Base-by-base conservation (phyloP, 805 yeast species). In the Kuraishia hungarica region DNA sequence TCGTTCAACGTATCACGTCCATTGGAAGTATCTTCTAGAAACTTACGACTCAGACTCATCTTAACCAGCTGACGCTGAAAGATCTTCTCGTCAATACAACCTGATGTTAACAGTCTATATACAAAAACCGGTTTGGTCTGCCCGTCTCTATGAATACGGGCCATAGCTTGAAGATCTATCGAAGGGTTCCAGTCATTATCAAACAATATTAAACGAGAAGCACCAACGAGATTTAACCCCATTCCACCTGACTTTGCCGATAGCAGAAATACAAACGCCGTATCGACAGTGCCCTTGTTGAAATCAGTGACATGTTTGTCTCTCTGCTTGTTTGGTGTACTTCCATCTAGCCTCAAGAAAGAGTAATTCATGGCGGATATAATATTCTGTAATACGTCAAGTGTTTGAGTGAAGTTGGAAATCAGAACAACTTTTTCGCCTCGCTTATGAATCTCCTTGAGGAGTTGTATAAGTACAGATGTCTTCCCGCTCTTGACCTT, bases 171-270 rank as follows among this genome's bases (percentile, higher is more conserved):
- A 39, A 87, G 67, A 64, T 94, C 99, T 13, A 86, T 78, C 0
- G 97, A 82, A 0, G 99, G 99, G 60, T 94, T 94, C 99, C 99
- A 94, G 64, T 94, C 98, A 59, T 94, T 89, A 66, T 94, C 99
- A 64, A 89, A 87, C 22, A 94, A 71, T 4, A 94, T 77, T 48
- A 94, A 71, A 26, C 98, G 72, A 0, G 96, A 89, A 0, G 96
- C 99, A 0, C 98, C 99, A 39, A 89, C 79, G 39, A 94, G 72
- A 64, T 94, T 94, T 48, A 94, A 73, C 0, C 99, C 99, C 57
- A 87, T 84, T 0, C 99, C 99, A 2, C 99, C 99, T 2, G 96
- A 84, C 67, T 91, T 89, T 0, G 97, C 87, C 2, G 97, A 89
- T 13, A 94, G 69, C 13, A 94, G 69, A 60, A 94, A 90, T 0